Evolutionary conservation across 257 asterid genomes (phyloP), one percentile per base, ranked within the genome.

Genomic region (Gentiana macrophylla): DNA sequence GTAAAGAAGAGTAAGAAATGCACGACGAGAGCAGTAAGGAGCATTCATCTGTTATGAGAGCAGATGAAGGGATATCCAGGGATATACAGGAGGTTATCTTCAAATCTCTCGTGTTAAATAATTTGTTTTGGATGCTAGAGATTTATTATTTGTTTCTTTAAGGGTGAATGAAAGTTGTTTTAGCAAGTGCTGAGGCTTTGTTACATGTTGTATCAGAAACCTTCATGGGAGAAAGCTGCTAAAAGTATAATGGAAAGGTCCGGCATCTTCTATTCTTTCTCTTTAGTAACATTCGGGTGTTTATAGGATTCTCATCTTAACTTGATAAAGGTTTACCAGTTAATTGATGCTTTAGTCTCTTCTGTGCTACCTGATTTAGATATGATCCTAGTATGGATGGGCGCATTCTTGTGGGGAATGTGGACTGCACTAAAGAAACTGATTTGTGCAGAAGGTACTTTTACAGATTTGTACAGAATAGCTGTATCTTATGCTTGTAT

Each of bases 191-290:
- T 41, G 46, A 41, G 46, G 46, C 46, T 24, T 10, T 58, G 13
- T 61, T 47, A 49, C 49, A 57, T 36, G 67, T 54, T 12, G 45
- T 74, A 57, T 54, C 91, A 91, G 98, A 87, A 87, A 91, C 95
- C 94, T 70, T 78, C 98, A 15, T 89, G 97, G 97, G 97, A 89
- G 80, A 89, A 89, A 78, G 94, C 97, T 56, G 92, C 95, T 74
- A 81, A 61, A 71, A 81, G 77, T 59, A 74, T 89, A n/a, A 75
- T 76, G 74, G 95, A 86, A 68, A 86, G 94, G 97, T 86, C 49
- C 43, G 48, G 32, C 70, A 54, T 60, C 62, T 65, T 59, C 60
- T 67, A 60, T 50, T 32, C 44, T 37, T 72, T 24, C 35, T 49
- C 41, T 57, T 66, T 63, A 15, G 41, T 45, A 62, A 51, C 32